Evolutionary conservation across 23 red algal species (phyloP), one percentile per base, ranked within the genome.

Genomic region (Gracilaria domingensis): DNA sequence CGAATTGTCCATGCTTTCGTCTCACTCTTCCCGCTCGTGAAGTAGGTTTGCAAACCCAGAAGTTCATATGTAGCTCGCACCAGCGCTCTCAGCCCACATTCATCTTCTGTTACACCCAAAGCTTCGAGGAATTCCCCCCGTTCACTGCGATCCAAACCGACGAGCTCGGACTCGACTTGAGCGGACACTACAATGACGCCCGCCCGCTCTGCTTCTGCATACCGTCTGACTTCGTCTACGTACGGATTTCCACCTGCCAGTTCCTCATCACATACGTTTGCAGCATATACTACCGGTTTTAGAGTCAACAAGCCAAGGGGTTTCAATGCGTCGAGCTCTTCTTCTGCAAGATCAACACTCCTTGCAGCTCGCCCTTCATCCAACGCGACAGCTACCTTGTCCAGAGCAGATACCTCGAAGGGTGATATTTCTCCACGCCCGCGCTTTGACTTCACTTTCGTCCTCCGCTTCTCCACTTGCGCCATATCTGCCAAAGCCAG

Each of bases 261-360:
- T 47, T 94, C 93, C 48, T 42, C 81, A 61, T 99, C 97, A 7
- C 77, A 56, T 20, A 99, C 97, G 51, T 99, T 99, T 34, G 97
- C 97, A 32, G 97, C 97, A 66, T 95, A 99, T 44, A 99, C 62
- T n/a, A 99, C 86, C 28, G 97, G 97, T 86, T 99, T 99, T 57
- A 95, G 44, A 12, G 93, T 99, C 30, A 99, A 80, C 54, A 99
- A 78, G 25, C 93, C 92, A 58, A 99, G 89, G 2, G 66, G 91
- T 29, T 70, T 65, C 32, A 99, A 48, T 0, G 84, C 74, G 5
- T 59, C 74, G 20, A 45, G 42, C 83, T 99, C 97, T 45, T 99
- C 94, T 5, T 83, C 81, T 2, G 94, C 34, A 42, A 92, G 84
- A 21, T 95, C 93, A 21, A 53, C 73, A 25, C 48, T 33, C 38